phyloP scores from a whole-genome alignment of 805 yeast genomes.

The Yarrowia alimentaria region DNA sequence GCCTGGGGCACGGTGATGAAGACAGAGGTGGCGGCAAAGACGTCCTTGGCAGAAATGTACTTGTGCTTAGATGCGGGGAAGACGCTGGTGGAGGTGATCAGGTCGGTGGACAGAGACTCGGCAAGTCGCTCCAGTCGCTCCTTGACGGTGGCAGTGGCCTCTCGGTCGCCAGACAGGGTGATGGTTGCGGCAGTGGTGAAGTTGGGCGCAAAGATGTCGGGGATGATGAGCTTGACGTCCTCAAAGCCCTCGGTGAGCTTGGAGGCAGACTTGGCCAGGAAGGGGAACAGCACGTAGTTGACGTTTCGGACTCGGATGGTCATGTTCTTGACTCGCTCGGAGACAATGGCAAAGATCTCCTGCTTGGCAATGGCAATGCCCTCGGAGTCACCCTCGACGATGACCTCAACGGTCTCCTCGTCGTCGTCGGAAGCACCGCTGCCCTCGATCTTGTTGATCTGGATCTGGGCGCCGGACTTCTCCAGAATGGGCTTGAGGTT shows the following conservation, averaged over 20 bases:
- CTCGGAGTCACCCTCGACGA: constrained; percentile 79
- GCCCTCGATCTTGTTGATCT: constrained; percentile 48
- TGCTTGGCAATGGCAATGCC: constrained; percentile 73
- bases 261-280: constrained; percentile 40
- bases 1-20: constrained; percentile 35
- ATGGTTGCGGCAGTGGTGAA: constrained; percentile 42
- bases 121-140: constrained; percentile 49
- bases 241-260: constrained; percentile 37
- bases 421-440: constrained; percentile 45
- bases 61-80: constrained; percentile 71
- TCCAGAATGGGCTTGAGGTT: constrained; percentile 76
- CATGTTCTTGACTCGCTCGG: constrained; percentile 59
- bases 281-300: constrained; percentile 35
- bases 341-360: constrained; percentile 68
- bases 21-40: constrained; percentile 38
- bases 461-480: constrained; percentile 64
- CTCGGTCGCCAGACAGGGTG: constrained; percentile 68
- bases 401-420: constrained; percentile 58
- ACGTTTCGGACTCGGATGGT: constrained; percentile 33
- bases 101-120: constrained; percentile 45
- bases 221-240: constrained; percentile 35
- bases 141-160: constrained; percentile 56
- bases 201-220: constrained; percentile 28
- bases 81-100: constrained; percentile 54
- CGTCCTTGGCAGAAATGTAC: constrained; percentile 47